A percentile compares a stretch with the other conserved stretches of the same genome.
These are phyloP conservation scores for Knufia fluminis DNA, from an alignment of 2,329 filamentous ascomycete genomes.

Conservation along the genomic window DNA sequence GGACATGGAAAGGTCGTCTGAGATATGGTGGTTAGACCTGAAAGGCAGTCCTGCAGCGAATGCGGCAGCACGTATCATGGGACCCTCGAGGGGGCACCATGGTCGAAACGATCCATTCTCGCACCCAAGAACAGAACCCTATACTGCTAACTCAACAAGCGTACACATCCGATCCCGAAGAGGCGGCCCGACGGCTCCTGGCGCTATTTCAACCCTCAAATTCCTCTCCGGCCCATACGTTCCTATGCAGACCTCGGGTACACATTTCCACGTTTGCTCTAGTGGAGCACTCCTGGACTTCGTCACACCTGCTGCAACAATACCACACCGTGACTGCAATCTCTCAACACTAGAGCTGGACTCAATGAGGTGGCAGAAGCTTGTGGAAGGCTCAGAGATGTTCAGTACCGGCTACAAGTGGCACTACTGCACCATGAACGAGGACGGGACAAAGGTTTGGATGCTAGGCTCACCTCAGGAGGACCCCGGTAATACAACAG, in stretches of 20 bases:
- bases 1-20: slow-evolving; percentile 93
- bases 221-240: slow-evolving; percentile 82
- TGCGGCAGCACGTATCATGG: slow-evolving; percentile 26
- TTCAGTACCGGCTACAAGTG: slow-evolving; percentile 88
- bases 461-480: slow-evolving; percentile 86
- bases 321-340: slow-evolving; percentile 78
- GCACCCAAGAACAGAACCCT: slow-evolving; percentile 38
- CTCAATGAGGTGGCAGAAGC: slow-evolving; percentile 82
- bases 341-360: slow-evolving; percentile 81
- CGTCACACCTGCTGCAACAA: slow-evolving; percentile 82
- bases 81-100: slow-evolving; percentile 9
- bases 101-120: slow-evolving; percentile 32
- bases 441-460: slow-evolving; percentile 94
- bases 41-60: slow-evolving; percentile 68
- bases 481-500: slow-evolving; percentile 54
- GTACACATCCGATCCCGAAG: slow-evolving; percentile 48
- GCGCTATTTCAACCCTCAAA: slow-evolving; percentile 78
- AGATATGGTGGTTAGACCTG: slow-evolving; percentile 95
- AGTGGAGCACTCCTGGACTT: slow-evolving; percentile 90
- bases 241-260: slow-evolving; percentile 79
- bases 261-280: slow-evolving; percentile 91
- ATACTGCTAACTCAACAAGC: slow-evolving; percentile 63
- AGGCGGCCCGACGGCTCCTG: slow-evolving; percentile 57
- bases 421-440: slow-evolving; percentile 96
- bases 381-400: slow-evolving; percentile 88